Evolutionary conservation across 805 yeast species (phyloP).

Genomic region (Saturnispora serradocipensis): DNA sequence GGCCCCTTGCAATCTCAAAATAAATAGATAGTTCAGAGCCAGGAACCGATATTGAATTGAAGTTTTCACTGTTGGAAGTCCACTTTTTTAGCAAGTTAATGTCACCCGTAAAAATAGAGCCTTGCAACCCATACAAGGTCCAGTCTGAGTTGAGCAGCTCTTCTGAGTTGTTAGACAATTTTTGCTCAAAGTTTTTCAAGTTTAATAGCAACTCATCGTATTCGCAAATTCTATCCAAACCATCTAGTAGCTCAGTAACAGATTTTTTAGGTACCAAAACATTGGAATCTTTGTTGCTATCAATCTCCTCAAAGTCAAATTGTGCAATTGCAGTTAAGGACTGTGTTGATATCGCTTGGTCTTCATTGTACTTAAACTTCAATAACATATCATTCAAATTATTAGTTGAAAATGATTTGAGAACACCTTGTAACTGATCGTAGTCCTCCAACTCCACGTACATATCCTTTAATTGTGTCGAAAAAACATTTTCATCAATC

Average conservation of each 20-base stretch:
- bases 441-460: constrained; percentile 83
- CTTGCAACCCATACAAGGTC: constrained; percentile 62
- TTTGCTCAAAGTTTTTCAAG: constrained; percentile 29
- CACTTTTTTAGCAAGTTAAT: constrained; percentile 43
- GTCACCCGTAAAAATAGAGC: constrained; percentile 61
- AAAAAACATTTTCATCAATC: constrained; percentile 31
- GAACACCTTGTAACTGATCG: constrained; percentile 82
- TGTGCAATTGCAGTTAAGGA: constrained; percentile 64
- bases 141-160: constrained; percentile 35
- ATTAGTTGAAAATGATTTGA: constrained; percentile 61
- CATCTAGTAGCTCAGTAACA: constrained; percentile 51
- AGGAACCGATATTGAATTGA: constrained; percentile 27
- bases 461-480: constrained; percentile 58
- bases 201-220: constrained; percentile 55
- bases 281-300: constrained; percentile 14
- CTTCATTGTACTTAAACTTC: constrained; percentile 75
- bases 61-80: constrained; percentile 42
- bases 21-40: constrained; percentile 48
- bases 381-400: constrained; percentile 66
- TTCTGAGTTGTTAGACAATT: constrained; percentile 11
- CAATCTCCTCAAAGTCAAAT: constrained; percentile 19
- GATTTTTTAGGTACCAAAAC: constrained; percentile 22
- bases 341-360: constrained; percentile 81
- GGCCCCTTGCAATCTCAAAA: constrained; percentile 57
- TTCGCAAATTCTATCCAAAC: constrained; percentile 67